Conservation (phyloP, 2,329 filamentous ascomycete genomes). For the Capronia epimyces region DNA sequence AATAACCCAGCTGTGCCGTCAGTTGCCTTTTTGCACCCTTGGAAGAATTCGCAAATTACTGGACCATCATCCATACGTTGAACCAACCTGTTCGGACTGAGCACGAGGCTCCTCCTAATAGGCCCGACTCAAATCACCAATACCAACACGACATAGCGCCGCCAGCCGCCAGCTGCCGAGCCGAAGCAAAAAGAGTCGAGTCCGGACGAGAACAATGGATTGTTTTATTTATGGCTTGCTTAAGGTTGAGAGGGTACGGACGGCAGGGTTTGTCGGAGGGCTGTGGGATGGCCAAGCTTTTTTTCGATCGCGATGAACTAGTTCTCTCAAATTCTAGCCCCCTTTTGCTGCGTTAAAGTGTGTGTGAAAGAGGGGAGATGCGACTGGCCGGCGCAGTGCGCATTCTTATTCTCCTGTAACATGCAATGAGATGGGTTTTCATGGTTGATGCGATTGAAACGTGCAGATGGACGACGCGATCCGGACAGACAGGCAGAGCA, state of each 20-base stretch:
- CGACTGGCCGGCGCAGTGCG: conserved; percentile 3
- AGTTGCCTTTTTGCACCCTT: conserved; percentile 10
- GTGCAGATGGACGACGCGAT: conserved; percentile 11
- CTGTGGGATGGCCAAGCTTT: conserved; percentile 11
- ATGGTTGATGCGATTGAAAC: conserved; percentile 14
- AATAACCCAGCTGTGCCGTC: conserved; percentile 13
- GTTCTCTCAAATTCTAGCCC: conserved; percentile 8
- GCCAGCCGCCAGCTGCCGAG: conserved; percentile 3
- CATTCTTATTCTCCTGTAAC: conserved; percentile 15
- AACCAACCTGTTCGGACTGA: conserved; percentile 3
- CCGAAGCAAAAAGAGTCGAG: conserved; percentile 5
- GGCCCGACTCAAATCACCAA: conserved; percentile 2
- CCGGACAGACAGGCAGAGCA: background rate
- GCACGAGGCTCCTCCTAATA: background rate
- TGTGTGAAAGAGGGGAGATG: conserved; percentile 2
- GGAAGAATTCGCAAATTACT: conserved; percentile 10
- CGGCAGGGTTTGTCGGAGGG: conserved; percentile 6
- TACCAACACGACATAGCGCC: conserved; percentile 3
- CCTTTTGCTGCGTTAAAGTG: conserved; percentile 14
- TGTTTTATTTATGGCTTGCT: conserved; percentile 12
- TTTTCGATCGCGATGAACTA: conserved; percentile 19
- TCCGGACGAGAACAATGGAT: conserved; percentile 1
- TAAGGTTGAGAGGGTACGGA: conserved; percentile 8
- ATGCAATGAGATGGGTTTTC: conserved; percentile 15
- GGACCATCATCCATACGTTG: conserved; percentile 16